Evolutionary conservation across 2,329 filamentous ascomycete genomes (phyloP).

Genomic region (Alternaria ethzedia): DNA sequence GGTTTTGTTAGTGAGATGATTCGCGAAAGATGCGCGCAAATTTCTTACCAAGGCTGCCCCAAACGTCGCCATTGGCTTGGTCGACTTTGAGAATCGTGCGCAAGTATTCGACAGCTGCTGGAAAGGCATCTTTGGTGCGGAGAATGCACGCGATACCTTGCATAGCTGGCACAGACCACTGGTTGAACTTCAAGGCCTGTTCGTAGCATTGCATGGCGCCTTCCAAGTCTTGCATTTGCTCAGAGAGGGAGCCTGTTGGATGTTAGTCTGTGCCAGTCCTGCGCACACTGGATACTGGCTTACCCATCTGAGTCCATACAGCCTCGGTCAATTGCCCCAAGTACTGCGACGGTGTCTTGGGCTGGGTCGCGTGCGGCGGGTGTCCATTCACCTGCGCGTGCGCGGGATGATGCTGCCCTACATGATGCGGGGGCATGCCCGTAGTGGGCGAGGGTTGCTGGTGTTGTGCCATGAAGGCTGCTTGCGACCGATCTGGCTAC

Average conservation of each 20-base stretch:
- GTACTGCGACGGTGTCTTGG: conserved; percentile 72
- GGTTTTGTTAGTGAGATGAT: conserved; percentile 19
- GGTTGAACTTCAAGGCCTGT: conserved; percentile 84
- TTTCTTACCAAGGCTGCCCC: conserved; percentile 84
- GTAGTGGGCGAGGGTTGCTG: conserved; percentile 83
- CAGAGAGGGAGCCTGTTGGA: conserved; percentile 75
- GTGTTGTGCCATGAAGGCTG: conserved; percentile 66
- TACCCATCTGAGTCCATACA: conserved; percentile 94
- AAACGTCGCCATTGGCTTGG: conserved; percentile 87
- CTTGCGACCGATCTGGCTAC: conserved; percentile 12
- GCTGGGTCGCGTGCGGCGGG: conserved; percentile 63
- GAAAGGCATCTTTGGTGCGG: conserved; percentile 89
- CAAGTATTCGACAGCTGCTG: conserved; percentile 91
- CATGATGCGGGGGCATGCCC: conserved; percentile 71
- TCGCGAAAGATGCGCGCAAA: neutral
- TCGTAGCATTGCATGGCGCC: conserved; percentile 92
- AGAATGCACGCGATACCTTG: conserved; percentile 92
- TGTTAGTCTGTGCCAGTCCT: conserved; percentile 17
- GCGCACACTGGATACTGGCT: conserved; percentile 34
- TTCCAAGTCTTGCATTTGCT: conserved; percentile 86
- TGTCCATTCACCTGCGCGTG: conserved; percentile 63
- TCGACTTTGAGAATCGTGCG: conserved; percentile 91
- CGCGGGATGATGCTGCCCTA: conserved; percentile 69
- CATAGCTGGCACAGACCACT: conserved; percentile 88
- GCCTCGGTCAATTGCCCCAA: conserved; percentile 81